Conservation (phyloP, 2,329 filamentous ascomycete species). For the Pseudogymnoascus sp. region DNA sequence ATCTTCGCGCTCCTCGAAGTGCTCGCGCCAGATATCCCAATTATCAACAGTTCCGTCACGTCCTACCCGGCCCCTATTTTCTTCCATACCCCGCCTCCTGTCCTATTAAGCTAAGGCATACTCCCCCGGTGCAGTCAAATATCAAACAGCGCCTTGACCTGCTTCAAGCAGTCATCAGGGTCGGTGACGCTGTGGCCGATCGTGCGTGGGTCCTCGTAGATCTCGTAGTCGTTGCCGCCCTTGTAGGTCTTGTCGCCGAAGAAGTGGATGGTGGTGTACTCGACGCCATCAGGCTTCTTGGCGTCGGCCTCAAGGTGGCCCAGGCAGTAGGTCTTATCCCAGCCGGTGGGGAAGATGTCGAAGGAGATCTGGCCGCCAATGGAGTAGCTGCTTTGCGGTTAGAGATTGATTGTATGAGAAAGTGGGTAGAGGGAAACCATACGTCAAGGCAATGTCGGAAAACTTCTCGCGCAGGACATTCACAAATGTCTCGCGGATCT, state of each 20-base stretch:
- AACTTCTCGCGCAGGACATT: slow-evolving; percentile 72
- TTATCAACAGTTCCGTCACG: not conserved
- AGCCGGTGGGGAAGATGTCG: slow-evolving; percentile 91
- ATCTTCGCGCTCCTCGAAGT: not conserved
- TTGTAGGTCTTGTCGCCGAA: slow-evolving; percentile 92
- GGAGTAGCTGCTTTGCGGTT: slow-evolving; percentile 57
- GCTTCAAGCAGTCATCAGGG: slow-evolving; percentile 73
- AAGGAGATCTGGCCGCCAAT: slow-evolving; percentile 98
- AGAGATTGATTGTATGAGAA: slow-evolving; percentile 7
- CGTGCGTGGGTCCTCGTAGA: slow-evolving; percentile 74
- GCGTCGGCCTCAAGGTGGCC: slow-evolving; percentile 78
- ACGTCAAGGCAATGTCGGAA: slow-evolving; percentile 76
- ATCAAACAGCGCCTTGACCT: slow-evolving; percentile 75
- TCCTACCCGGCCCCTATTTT: not conserved
- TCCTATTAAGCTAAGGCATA: slow-evolving; percentile 1
- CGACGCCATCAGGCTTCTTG: slow-evolving; percentile 58
- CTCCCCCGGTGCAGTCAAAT: slow-evolving; percentile 38
- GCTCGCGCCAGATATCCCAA: not conserved
- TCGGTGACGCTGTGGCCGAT: slow-evolving; percentile 76
- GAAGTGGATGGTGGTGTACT: slow-evolving; percentile 89
- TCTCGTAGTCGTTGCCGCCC: slow-evolving; percentile 95
- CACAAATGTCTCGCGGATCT: slow-evolving; percentile 71
- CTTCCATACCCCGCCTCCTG: too few species aligned
- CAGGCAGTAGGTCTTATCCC: slow-evolving; percentile 98
- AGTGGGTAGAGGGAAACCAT: slow-evolving; percentile 33